phyloP scores from a whole-genome alignment of 345 rosid genomes.

The Luvunga scandens region DNA sequence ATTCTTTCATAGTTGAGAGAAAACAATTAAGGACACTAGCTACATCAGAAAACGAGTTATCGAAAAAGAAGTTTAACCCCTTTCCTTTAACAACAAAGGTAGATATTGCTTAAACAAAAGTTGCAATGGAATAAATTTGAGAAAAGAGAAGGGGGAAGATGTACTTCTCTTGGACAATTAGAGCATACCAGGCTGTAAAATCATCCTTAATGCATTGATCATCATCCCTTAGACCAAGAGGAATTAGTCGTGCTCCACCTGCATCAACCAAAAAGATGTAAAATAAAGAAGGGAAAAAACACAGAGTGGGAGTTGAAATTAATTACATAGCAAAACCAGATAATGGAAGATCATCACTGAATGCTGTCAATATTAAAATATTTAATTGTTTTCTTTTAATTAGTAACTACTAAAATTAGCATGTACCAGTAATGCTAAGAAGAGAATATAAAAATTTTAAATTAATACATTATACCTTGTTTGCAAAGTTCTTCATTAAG shows the following conservation, averaged over 20 bases:
- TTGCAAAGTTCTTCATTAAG: slow-evolving; percentile 57
- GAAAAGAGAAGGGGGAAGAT: not conserved
- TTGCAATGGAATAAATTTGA: not conserved
- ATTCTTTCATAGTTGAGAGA: slow-evolving; percentile 58
- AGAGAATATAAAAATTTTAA: not conserved
- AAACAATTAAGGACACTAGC: slow-evolving; percentile 12
- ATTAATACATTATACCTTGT: slow-evolving; percentile 44
- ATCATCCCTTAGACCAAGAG: slow-evolving; percentile 95
- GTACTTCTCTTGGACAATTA: not conserved
- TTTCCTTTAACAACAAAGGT: not conserved
- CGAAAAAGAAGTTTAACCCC: not conserved
- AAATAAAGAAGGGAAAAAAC: not conserved
- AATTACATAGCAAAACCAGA: not conserved
- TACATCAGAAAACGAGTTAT: slow-evolving; percentile 5
- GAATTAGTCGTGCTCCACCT: slow-evolving; percentile 47
- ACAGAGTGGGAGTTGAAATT: too few species aligned
- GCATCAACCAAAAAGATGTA: not conserved
- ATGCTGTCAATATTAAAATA: not conserved
- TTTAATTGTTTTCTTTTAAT: not conserved
- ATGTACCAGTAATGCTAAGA: not conserved
- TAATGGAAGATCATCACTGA: not conserved
- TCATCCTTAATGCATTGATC: slow-evolving; percentile 93
- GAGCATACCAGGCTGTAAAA: slow-evolving; percentile 18
- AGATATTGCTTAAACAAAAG: slow-evolving; percentile 5
- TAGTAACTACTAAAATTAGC: not conserved